Percentiles rank a stretch among this genome's conserved stretches.
Conservation (phyloP, 2,329 filamentous ascomycete genomes). For the Sporothrix pseudoabietina region DNA sequence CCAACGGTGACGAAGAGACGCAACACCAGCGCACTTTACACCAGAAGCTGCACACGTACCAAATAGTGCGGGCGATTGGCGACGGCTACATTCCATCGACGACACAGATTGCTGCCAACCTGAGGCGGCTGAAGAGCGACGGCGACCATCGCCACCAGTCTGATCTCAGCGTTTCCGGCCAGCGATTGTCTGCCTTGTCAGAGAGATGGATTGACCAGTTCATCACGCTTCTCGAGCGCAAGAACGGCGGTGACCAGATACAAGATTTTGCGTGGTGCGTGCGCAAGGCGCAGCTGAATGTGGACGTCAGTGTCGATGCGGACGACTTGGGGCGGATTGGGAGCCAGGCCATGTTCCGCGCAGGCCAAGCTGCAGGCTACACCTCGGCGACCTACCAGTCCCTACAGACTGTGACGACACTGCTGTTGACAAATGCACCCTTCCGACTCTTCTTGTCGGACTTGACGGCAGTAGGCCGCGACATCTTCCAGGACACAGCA, state of each 20-base stretch:
- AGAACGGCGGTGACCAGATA: constrained; percentile 81
- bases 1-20: constrained; percentile 65
- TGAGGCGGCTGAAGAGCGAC: constrained; percentile 43
- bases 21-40: constrained; percentile 74
- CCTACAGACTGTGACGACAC: constrained; percentile 75
- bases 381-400: constrained; percentile 76
- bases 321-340: constrained; percentile 57
- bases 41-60: constrained; percentile 89
- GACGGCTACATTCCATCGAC: constrained; percentile 92
- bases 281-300: constrained; percentile 60
- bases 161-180: constrained; percentile 76
- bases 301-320: constrained; percentile 63
- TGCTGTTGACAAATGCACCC: constrained; percentile 88
- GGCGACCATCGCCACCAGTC: constrained; percentile 53
- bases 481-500: constrained; percentile 85
- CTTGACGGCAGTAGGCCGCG: constrained; percentile 72
- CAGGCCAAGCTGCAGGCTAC: constrained; percentile 61
- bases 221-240: constrained; percentile 78
- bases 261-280: constrained; percentile 92
- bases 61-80: constrained; percentile 80
- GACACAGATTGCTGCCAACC: constrained; percentile 76
- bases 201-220: constrained; percentile 77
- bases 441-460: constrained; percentile 86
- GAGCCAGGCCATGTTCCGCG: constrained; percentile 49
- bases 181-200: constrained; percentile 68